Percentiles rank a stretch among this genome's conserved stretches.
phyloP scores from a whole-genome alignment of 805 yeast species.

The Suhomyces tanzawaensis region DNA sequence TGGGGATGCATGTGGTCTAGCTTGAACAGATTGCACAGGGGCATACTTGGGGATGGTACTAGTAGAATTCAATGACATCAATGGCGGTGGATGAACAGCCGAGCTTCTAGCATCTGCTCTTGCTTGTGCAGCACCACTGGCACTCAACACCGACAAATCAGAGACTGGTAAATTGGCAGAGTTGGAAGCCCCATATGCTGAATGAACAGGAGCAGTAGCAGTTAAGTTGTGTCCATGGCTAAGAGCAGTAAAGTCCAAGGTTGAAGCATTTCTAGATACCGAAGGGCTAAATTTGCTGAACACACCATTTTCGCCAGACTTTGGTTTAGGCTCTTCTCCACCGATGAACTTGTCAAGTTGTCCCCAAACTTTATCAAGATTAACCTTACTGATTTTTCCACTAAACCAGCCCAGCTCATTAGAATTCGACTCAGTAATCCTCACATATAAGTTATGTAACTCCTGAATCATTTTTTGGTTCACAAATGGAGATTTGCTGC shows the following conservation, averaged over 20 bases:
- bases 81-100: slow-evolving; percentile 1
- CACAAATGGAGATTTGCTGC: slow-evolving; percentile 29
- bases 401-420: slow-evolving; percentile 73
- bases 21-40: slow-evolving; percentile 2
- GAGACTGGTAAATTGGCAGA: not conserved
- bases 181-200: not conserved
- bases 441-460: slow-evolving; percentile 39
- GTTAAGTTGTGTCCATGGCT: slow-evolving; percentile 1
- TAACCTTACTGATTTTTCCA: slow-evolving; percentile 50
- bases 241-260: slow-evolving; percentile 31
- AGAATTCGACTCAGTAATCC: slow-evolving; percentile 43
- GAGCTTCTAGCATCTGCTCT: slow-evolving; percentile 9
- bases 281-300: slow-evolving; percentile 72
- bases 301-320: slow-evolving; percentile 48
- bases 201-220: slow-evolving; percentile 3
- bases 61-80: slow-evolving; percentile 6
- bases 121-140: slow-evolving; percentile 10
- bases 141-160: slow-evolving; percentile 4
- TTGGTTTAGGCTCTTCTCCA: slow-evolving; percentile 54
- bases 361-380: slow-evolving; percentile 84
- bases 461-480: slow-evolving; percentile 23
- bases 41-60: slow-evolving; percentile 7
- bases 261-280: slow-evolving; percentile 54
- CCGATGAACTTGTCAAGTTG: slow-evolving; percentile 88
- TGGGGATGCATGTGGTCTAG: not conserved